Evolutionary conservation across 2,329 filamentous ascomycete genomes (phyloP).

Genomic region (Mycogone perniciosa): DNA sequence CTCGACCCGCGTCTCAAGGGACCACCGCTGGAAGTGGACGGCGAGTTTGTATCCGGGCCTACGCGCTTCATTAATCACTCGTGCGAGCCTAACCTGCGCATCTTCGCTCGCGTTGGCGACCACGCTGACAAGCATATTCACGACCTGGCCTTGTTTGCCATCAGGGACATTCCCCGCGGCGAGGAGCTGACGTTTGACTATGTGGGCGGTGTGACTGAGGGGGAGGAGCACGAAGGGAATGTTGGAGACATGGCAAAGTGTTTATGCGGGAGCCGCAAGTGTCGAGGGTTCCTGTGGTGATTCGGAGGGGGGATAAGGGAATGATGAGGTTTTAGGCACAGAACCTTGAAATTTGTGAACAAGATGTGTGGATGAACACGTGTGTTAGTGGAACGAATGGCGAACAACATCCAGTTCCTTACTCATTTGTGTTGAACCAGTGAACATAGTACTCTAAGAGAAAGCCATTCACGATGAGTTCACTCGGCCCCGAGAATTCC

Average conservation of each 20-base stretch:
- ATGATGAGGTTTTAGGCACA: too few relatives aligned
- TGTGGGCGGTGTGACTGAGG: slow-evolving; percentile 55
- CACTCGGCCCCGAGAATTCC: too few relatives aligned
- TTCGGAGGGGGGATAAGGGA: too few relatives aligned
- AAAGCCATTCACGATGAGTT: too few relatives aligned
- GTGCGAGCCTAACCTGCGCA: slow-evolving; percentile 71
- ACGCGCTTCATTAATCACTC: slow-evolving; percentile 80
- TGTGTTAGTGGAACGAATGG: too few relatives aligned
- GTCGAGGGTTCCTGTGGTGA: slow-evolving; percentile 64
- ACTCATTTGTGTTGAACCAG: too few relatives aligned
- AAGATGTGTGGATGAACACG: too few relatives aligned
- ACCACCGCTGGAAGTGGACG: slow-evolving; percentile 56
- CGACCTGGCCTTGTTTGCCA: slow-evolving; percentile 70
- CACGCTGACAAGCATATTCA: slow-evolving; percentile 69
- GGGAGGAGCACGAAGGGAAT: slow-evolving; percentile 35
- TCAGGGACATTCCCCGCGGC: slow-evolving; percentile 55
- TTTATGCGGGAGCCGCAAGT: slow-evolving; percentile 59
- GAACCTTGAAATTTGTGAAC: too few relatives aligned
- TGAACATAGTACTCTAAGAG: too few relatives aligned
- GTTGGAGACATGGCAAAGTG: slow-evolving; percentile 50
- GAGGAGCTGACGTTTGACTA: slow-evolving; percentile 79
- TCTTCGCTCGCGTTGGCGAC: slow-evolving; percentile 74
- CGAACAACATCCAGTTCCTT: too few relatives aligned
- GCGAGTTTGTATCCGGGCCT: slow-evolving; percentile 71
- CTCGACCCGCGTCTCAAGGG: slow-evolving; percentile 50